Conservation (phyloP, 257 asterid genomes). For the Galeopsis tetrahit region DNA sequence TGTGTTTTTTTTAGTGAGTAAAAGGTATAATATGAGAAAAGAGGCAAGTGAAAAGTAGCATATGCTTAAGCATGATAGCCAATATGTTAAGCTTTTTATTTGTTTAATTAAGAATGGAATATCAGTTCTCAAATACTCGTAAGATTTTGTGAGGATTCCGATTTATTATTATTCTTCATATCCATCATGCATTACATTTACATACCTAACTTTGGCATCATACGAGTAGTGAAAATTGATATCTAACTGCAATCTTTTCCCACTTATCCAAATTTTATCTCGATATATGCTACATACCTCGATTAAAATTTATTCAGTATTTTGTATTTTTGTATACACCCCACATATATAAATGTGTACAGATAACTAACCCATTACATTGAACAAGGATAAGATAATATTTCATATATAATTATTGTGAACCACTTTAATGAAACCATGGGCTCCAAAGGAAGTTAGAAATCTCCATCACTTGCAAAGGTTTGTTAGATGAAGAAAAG, state of each 20-base stretch:
- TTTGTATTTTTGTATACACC: too few relatives aligned
- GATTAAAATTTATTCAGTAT: too few relatives aligned
- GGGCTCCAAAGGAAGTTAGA: conserved; percentile 14
- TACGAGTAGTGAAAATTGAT: neutral
- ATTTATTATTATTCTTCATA: neutral
- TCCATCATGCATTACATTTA: neutral
- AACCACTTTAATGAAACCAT: neutral
- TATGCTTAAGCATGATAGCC: conserved; percentile 15
- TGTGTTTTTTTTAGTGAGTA: neutral
- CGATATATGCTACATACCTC: neutral
- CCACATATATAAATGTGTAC: neutral
- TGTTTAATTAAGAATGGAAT: conserved; percentile 7
- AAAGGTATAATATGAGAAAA: neutral
- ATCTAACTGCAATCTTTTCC: neutral
- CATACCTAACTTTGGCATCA: conserved; percentile 33
- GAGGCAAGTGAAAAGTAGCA: neutral
- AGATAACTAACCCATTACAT: too few relatives aligned
- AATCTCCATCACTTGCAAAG: neutral
- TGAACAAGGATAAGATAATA: too few relatives aligned
- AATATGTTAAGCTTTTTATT: neutral
- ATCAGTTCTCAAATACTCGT: neutral
- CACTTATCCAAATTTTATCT: neutral
- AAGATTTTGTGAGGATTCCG: neutral
- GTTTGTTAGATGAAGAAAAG: conserved; percentile 1
- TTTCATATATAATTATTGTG: neutral